Conservation (phyloP, 352 stramenopile genomes). For the Plasmopara halstedii region DNA sequence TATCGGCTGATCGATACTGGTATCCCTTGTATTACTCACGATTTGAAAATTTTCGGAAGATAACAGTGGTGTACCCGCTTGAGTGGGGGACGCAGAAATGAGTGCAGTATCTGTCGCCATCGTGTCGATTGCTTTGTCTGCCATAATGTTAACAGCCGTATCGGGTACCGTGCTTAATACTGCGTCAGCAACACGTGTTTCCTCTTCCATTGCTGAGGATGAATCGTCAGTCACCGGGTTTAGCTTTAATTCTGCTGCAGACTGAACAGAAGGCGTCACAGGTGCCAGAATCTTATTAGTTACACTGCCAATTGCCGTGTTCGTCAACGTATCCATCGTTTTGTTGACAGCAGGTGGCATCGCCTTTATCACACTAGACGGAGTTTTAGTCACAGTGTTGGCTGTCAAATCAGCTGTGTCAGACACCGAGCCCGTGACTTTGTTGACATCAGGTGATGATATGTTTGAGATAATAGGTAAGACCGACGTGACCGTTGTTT, state of each 20-base stretch:
- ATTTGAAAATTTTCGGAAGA: background rate
- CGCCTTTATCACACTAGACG: background rate
- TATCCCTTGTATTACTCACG: background rate
- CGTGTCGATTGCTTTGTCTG: background rate
- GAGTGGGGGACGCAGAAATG: background rate
- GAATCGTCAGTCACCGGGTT: background rate
- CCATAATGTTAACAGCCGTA: background rate
- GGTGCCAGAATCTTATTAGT: background rate
- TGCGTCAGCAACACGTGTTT: background rate
- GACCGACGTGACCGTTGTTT: background rate
- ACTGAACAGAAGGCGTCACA: background rate
- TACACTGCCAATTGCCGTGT: background rate
- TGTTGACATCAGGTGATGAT: background rate
- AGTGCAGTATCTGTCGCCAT: background rate
- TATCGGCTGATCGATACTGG: background rate
- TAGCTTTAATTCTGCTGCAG: background rate
- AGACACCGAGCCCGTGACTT: background rate
- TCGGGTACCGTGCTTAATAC: background rate
- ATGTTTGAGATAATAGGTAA: background rate
- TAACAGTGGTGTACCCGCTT: background rate
- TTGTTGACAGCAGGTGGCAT: constrained; percentile 2
- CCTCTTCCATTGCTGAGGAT: background rate
- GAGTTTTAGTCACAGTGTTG: background rate
- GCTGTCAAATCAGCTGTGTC: background rate
- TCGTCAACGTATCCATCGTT: background rate